phyloP scores from a whole-genome alignment of 2,329 filamentous ascomycete species.

The Clarireedia paspali region DNA sequence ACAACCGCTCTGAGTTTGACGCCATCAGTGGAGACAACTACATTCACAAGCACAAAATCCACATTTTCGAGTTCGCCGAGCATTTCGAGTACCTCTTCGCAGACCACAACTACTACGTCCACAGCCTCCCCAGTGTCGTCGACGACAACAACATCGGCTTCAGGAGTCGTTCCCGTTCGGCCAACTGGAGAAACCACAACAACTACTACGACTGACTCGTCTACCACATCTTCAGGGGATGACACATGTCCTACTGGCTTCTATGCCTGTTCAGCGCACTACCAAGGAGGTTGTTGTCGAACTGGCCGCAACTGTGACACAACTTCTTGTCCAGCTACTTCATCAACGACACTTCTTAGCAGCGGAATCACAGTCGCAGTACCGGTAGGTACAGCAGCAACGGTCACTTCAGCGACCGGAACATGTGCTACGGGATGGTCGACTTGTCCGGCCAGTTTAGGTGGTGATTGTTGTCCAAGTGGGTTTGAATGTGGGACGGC shows the following conservation, averaged over 20 bases:
- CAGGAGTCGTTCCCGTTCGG: constrained; percentile 39
- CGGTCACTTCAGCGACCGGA: constrained; percentile 30
- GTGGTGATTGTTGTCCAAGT: constrained; percentile 76
- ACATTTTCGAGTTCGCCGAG: background rate
- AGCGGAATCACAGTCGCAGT: constrained; percentile 66
- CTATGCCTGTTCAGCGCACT: constrained; percentile 80
- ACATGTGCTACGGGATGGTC: constrained; percentile 77
- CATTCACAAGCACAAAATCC: constrained; percentile 1
- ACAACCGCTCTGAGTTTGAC: constrained; percentile 10
- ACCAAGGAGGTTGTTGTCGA: constrained; percentile 78
- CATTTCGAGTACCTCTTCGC: constrained; percentile 5
- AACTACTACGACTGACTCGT: constrained; percentile 27
- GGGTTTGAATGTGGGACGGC: constrained; percentile 67
- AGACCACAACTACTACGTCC: constrained; percentile 28
- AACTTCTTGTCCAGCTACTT: constrained; percentile 62
- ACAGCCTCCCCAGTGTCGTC: constrained; percentile 21
- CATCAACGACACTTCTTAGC: constrained; percentile 57
- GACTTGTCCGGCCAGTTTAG: constrained; percentile 54
- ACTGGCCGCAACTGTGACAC: constrained; percentile 79
- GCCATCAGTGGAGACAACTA: constrained; percentile 28
- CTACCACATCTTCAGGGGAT: constrained; percentile 9
- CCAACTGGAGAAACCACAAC: constrained; percentile 37
- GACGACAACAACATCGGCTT: constrained; percentile 32
- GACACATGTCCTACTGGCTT: constrained; percentile 73
- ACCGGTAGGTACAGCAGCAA: constrained; percentile 41